Percentiles rank a stretch among this genome's conserved stretches.
These are phyloP conservation scores for Adansonia grandidieri DNA, from an alignment of 441 rosid genomes.

Conservation along the genomic window DNA sequence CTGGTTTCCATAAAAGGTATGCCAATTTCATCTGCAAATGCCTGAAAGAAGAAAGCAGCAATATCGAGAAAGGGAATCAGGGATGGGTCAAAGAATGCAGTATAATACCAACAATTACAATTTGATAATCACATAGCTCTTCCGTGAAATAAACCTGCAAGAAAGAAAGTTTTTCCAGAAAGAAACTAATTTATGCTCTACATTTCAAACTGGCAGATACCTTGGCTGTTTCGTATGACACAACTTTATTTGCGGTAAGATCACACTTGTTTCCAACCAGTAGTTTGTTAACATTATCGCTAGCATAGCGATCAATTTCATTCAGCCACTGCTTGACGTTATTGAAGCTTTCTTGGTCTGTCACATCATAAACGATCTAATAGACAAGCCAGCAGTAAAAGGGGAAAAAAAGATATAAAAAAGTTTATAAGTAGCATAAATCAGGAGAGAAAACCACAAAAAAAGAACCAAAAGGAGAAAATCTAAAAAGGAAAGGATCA, in stretches of 20 bases:
- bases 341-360: slow-evolving; percentile 64
- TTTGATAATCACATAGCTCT: not conserved
- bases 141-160: not conserved
- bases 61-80: not conserved
- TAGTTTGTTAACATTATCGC: slow-evolving; percentile 58
- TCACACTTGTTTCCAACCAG: slow-evolving; percentile 58
- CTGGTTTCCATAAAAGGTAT: slow-evolving; percentile 77
- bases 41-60: slow-evolving; percentile 37
- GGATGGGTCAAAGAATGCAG: not conserved
- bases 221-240: slow-evolving; percentile 51
- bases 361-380: slow-evolving; percentile 61
- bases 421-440: slow-evolving; percentile 15
- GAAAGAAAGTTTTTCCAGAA: not conserved
- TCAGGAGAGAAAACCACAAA: not conserved
- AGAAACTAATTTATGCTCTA: not conserved
- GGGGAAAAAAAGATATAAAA: not conserved
- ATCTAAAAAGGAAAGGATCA: slow-evolving; percentile 17
- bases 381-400: slow-evolving; percentile 4
- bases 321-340: slow-evolving; percentile 56
- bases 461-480: not conserved
- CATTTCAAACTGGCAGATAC: slow-evolving; percentile 26
- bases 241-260: slow-evolving; percentile 52
- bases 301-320: slow-evolving; percentile 58
- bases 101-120: not conserved
- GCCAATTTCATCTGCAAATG: slow-evolving; percentile 73